These are phyloP conservation scores for Boletus reticulatus DNA, from an alignment of 768 basidiomycete species.

Conservation along the genomic window DNA sequence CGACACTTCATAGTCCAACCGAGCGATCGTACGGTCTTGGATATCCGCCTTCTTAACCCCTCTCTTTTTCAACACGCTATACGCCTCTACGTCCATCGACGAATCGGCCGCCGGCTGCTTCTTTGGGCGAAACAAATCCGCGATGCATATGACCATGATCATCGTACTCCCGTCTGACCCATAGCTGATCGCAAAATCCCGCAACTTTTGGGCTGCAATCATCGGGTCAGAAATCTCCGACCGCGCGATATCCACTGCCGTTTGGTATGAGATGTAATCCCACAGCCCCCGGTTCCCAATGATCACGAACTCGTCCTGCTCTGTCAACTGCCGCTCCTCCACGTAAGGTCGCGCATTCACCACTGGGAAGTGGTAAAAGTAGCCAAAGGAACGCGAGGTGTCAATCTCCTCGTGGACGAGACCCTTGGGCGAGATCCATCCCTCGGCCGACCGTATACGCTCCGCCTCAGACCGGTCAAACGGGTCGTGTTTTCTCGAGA, in stretches of 20 bases:
- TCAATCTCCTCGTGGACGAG: slow-evolving; percentile 90
- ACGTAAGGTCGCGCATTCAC: slow-evolving; percentile 89
- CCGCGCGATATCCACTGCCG: slow-evolving; percentile 93
- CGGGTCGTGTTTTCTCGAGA: slow-evolving; percentile 86
- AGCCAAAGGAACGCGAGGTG: slow-evolving; percentile 92
- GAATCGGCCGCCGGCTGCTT: slow-evolving; percentile 36
- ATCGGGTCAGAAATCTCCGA: slow-evolving; percentile 66
- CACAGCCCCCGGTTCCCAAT: slow-evolving; percentile 91
- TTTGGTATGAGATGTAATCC: slow-evolving; percentile 93
- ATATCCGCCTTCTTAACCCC: slow-evolving; percentile 47
- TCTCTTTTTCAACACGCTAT: slow-evolving; percentile 30
- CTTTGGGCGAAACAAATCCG: slow-evolving; percentile 67
- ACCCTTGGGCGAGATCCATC: slow-evolving; percentile 91
- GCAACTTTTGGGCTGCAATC: slow-evolving; percentile 94
- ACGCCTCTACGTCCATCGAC: slow-evolving; percentile 38
- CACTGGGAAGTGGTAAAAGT: slow-evolving; percentile 84
- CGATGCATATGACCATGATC: slow-evolving; percentile 94
- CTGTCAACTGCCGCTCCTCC: slow-evolving; percentile 61
- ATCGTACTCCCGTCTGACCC: slow-evolving; percentile 91
- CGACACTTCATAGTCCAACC: slow-evolving; percentile 75
- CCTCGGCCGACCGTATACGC: slow-evolving; percentile 89
- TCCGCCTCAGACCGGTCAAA: slow-evolving; percentile 81
- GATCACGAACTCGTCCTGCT: slow-evolving; percentile 94
- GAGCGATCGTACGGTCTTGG: slow-evolving; percentile 53
- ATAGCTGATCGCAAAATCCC: slow-evolving; percentile 96